Conservation (phyloP, 2,329 filamentous ascomycete genomes). For the Gyromitra esculenta region DNA sequence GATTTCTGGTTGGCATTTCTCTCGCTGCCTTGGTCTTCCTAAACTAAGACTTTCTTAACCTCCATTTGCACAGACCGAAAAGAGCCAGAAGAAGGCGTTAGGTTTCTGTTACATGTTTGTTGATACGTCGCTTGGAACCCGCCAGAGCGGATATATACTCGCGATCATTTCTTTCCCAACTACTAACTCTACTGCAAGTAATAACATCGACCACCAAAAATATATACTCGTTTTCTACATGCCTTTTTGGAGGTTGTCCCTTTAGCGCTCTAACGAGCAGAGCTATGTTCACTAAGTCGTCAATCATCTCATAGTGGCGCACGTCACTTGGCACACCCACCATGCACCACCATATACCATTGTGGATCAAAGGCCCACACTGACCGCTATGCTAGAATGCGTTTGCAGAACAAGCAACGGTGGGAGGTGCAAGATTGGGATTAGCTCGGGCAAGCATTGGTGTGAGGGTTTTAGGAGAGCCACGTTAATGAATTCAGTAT, state of each 20-base stretch:
- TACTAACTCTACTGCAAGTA: no score
- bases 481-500: constrained; percentile 33
- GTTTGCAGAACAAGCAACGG: constrained; percentile 6
- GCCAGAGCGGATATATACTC: no score
- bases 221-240: not conserved
- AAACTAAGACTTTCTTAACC: constrained; percentile 7
- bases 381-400: constrained; percentile 6
- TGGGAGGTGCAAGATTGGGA: constrained; percentile 10
- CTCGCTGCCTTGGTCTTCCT: constrained; percentile 4
- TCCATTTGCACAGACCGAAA: constrained; percentile 34
- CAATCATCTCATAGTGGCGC: constrained; percentile 14
- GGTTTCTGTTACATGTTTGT: not conserved
- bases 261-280: not conserved
- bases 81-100: not conserved
- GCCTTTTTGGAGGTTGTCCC: not conserved
- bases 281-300: not conserved
- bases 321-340: constrained; percentile 31
- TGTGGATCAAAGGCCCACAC: not conserved
- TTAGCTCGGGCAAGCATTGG: constrained; percentile 24
- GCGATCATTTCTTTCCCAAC: no score
- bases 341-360: not conserved
- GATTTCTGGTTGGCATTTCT: constrained; percentile 12
- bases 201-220: not conserved
- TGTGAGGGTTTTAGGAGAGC: constrained; percentile 35
- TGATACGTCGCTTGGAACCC: not conserved